Evolutionary conservation across 2,329 filamentous ascomycete genomes (phyloP).

Genomic region (Emmonsiellopsis sp.): DNA sequence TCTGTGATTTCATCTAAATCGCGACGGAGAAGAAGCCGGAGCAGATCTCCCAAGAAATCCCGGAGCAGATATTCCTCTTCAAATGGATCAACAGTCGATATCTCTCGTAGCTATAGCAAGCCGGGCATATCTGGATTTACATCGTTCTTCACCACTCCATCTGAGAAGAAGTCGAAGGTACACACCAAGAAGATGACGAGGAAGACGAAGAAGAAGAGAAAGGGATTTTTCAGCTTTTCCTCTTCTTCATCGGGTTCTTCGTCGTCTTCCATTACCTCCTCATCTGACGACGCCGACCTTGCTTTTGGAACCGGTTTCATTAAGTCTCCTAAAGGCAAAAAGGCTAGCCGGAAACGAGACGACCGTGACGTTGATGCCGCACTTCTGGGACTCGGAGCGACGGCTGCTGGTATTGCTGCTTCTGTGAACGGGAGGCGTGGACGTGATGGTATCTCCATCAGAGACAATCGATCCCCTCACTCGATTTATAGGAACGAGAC

Average conservation of each 20-base stretch:
- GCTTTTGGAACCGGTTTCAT: constrained; percentile 54
- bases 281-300: constrained; percentile 58
- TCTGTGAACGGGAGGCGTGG: constrained; percentile 26
- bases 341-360: constrained; percentile 18
- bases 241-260: constrained; percentile 29
- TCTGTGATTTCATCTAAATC: constrained; percentile 19
- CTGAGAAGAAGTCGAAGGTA: constrained; percentile 37
- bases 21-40: constrained; percentile 19
- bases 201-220: constrained; percentile 36
- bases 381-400: constrained; percentile 39
- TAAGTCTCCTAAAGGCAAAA: constrained; percentile 26
- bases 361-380: constrained; percentile 34
- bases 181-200: constrained; percentile 31
- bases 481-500: constrained; percentile 14
- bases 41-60: constrained; percentile 25
- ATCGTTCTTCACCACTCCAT: constrained; percentile 55
- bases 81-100: constrained; percentile 55
- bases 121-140: constrained; percentile 46
- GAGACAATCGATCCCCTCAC: constrained; percentile 19
- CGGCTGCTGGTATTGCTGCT: constrained; percentile 37
- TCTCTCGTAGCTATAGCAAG: constrained; percentile 47
- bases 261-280: constrained; percentile 45
- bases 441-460: constrained; percentile 24
- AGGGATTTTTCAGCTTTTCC: constrained; percentile 44
- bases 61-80: constrained; percentile 33